Conservation (phyloP, 495 filamentous ascomycete species). For the Hypoxylon crocopeplum region DNA sequence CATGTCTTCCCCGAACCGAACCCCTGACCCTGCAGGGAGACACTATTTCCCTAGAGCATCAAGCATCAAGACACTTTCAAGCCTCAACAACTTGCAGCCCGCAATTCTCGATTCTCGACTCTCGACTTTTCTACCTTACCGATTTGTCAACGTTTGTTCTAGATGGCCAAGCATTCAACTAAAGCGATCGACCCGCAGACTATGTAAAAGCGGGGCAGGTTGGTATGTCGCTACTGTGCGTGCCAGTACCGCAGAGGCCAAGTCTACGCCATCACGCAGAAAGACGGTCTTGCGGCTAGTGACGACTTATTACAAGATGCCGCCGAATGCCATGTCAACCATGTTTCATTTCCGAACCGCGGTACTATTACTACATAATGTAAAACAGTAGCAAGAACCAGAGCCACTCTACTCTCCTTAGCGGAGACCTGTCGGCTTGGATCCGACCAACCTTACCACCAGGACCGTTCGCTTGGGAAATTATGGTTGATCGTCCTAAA, state of each 20-base stretch:
- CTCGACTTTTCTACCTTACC: neutral
- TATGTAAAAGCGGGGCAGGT: slow-evolving; percentile 5
- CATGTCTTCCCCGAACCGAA: slow-evolving; percentile 22
- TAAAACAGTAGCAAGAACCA: slow-evolving; percentile 1
- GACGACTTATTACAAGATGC: slow-evolving; percentile 25
- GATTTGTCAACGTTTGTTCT: neutral
- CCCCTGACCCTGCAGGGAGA: neutral
- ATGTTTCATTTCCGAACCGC: slow-evolving; percentile 15
- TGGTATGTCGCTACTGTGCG: neutral
- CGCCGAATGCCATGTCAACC: slow-evolving; percentile 22
- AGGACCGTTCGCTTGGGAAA: slow-evolving; percentile 18
- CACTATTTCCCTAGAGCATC: too few relatives aligned
- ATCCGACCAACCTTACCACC: slow-evolving; percentile 7
- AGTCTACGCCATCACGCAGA: neutral
- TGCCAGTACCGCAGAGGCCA: slow-evolving; percentile 10
- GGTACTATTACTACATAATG: neutral
- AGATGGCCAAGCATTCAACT: slow-evolving; percentile 6
- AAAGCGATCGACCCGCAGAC: slow-evolving; percentile 24
- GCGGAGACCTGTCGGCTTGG: slow-evolving; percentile 19
- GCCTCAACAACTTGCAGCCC: too few relatives aligned
- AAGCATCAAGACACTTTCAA: too few relatives aligned
- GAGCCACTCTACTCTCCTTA: slow-evolving; percentile 4
- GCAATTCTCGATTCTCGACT: too few relatives aligned
- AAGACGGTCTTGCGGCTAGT: slow-evolving; percentile 25
- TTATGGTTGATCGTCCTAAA: slow-evolving; percentile 26